A percentile compares a stretch with the other conserved stretches of the same genome.
Evolutionary conservation across 768 basidiomycete genomes (phyloP).

Genomic region (Pleurotus platypus): DNA sequence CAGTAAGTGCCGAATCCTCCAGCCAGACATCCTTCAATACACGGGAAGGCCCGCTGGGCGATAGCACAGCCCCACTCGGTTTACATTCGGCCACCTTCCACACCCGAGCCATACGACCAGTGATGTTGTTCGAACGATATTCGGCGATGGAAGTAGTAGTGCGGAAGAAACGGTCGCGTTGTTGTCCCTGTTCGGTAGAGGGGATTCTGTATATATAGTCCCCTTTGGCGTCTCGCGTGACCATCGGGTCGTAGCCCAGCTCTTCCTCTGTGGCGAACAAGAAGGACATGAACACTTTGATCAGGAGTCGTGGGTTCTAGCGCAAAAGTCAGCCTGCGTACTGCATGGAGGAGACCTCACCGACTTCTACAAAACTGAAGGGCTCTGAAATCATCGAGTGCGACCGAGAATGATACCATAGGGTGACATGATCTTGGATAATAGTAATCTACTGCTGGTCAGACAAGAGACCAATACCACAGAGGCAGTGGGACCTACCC

Average conservation of each 20-base stretch:
- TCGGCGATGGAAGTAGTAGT: too few relatives aligned
- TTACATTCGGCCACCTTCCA: slow-evolving; percentile 10
- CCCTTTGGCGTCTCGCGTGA: background rate
- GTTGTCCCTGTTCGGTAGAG: too few relatives aligned
- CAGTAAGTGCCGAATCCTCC: slow-evolving; percentile 5
- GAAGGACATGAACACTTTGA: slow-evolving; percentile 16
- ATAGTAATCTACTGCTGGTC: slow-evolving; percentile 13
- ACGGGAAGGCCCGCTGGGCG: background rate
- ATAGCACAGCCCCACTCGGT: background rate
- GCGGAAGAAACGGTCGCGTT: background rate
- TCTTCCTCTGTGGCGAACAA: slow-evolving; percentile 13
- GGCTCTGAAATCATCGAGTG: slow-evolving; percentile 12
- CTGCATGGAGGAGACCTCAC: background rate
- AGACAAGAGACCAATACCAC: background rate
- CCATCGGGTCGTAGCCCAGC: slow-evolving; percentile 13
- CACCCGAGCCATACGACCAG: too few relatives aligned
- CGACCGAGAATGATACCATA: slow-evolving; percentile 18
- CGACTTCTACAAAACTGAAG: slow-evolving; percentile 10
- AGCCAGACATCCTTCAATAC: slow-evolving; percentile 20
- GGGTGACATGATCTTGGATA: slow-evolving; percentile 8
- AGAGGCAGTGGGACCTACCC: slow-evolving; percentile 10
- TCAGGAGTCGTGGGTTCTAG: slow-evolving; percentile 13
- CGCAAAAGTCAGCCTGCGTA: background rate
- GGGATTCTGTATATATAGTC: too few relatives aligned
- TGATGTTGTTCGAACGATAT: too few relatives aligned